Percentiles rank a stretch among this genome's conserved stretches.
Conservation (phyloP, 805 yeast genomes). For the Zygoascus ofunaensis region DNA sequence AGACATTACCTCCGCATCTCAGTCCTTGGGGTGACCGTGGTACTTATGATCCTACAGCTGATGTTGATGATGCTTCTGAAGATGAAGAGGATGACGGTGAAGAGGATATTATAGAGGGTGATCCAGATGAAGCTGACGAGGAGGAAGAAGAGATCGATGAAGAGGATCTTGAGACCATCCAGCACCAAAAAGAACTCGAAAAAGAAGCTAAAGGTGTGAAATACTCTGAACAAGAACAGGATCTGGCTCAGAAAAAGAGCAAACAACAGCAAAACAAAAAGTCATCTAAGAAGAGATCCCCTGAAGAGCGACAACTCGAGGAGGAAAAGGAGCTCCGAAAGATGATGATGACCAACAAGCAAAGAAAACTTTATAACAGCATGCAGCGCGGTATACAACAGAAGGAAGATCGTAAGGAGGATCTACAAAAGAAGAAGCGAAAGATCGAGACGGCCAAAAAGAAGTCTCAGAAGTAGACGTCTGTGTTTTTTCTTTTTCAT, state of each 20-base stretch:
- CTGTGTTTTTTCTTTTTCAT: too few relatives aligned
- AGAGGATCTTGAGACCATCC: constrained; percentile 29
- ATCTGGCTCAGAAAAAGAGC: constrained; percentile 26
- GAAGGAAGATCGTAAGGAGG: constrained; percentile 70
- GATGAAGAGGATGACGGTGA: constrained; percentile 45
- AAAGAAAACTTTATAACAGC: constrained; percentile 86
- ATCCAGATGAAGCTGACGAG: constrained; percentile 44
- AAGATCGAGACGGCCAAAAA: constrained; percentile 28
- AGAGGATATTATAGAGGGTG: constrained; percentile 41
- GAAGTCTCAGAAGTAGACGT: constrained; percentile 7
- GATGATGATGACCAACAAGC: constrained; percentile 97
- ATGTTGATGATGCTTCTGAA: constrained; percentile 39
- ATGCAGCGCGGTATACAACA: constrained; percentile 86
- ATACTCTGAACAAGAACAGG: constrained; percentile 45
- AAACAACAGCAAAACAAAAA: constrained; percentile 30
- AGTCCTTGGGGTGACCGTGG: constrained; percentile 99
- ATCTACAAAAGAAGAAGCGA: constrained; percentile 54
- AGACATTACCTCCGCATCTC: constrained; percentile 88
- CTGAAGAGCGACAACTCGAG: constrained; percentile 42
- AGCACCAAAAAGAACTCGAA: constrained; percentile 77
- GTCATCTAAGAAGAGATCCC: constrained; percentile 28
- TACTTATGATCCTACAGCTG: constrained; percentile 75
- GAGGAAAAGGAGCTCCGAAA: constrained; percentile 87
- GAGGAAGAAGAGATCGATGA: constrained; percentile 31
- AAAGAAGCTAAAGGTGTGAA: constrained; percentile 83